Conservation (phyloP, 2,329 filamentous ascomycete genomes). For the Cladosporium sp. region DNA sequence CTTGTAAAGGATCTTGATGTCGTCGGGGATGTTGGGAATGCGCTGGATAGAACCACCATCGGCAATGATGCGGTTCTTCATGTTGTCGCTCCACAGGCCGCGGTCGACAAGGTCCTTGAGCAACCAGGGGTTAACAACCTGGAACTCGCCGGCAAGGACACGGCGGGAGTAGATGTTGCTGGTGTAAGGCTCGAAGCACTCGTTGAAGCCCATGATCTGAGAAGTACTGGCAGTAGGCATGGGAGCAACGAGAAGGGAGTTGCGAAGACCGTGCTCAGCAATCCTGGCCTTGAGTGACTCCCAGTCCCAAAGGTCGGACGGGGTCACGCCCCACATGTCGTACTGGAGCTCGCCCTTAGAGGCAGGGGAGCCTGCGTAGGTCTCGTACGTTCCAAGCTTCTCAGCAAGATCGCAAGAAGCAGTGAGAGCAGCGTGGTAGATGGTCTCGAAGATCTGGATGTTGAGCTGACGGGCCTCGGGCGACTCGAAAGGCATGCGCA, state of each 20-base stretch:
- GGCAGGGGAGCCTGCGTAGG: conserved; percentile 89
- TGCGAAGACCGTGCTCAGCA: conserved; percentile 88
- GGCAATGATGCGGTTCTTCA: conserved; percentile 99
- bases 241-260: conserved; percentile 90
- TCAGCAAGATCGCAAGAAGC: conserved; percentile 85
- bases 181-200: conserved; percentile 99
- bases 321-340: conserved; percentile 97
- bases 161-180: conserved; percentile 99
- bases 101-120: conserved; percentile 97
- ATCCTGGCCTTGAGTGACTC: conserved; percentile 83
- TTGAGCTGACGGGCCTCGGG: conserved; percentile 91
- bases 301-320: conserved; percentile 97
- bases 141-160: conserved; percentile 97
- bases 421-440: conserved; percentile 93
- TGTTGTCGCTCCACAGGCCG: conserved; percentile 97
- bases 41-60: conserved; percentile 95
- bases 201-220: conserved; percentile 98
- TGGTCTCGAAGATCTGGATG: conserved; percentile 98
- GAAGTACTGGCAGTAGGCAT: conserved; percentile 98
- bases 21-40: conserved; percentile 92
- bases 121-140: conserved; percentile 98
- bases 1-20: conserved; percentile 98
- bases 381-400: conserved; percentile 79
- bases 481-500: conserved; percentile 96
- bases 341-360: conserved; percentile 96